These are phyloP conservation scores for Hymenoscyphus repandus DNA, from an alignment of 2,329 filamentous ascomycete genomes.

Conservation along the genomic window DNA sequence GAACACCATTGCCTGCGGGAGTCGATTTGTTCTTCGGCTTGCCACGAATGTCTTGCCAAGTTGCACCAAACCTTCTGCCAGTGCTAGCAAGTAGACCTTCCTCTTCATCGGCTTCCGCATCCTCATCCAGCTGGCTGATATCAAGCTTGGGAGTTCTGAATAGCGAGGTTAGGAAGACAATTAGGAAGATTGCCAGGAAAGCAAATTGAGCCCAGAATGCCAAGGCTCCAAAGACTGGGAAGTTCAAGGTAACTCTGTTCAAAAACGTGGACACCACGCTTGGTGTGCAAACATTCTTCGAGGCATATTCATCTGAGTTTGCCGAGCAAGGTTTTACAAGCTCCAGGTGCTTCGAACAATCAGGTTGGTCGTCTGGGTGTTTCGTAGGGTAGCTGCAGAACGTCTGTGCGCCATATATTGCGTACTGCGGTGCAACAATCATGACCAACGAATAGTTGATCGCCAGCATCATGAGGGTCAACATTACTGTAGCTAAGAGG, in stretches of 20 bases:
- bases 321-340: constrained; percentile 81
- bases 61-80: constrained; percentile 73
- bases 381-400: constrained; percentile 73
- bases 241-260: constrained; percentile 87
- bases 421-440: constrained; percentile 93
- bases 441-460: constrained; percentile 91
- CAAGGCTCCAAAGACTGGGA: constrained; percentile 89
- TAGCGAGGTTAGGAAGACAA: constrained; percentile 73
- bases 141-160: constrained; percentile 77
- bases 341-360: constrained; percentile 67
- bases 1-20: constrained; percentile 18
- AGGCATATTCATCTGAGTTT: constrained; percentile 61
- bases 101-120: constrained; percentile 87
- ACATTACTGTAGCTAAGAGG: constrained; percentile 82
- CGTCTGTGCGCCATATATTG: constrained; percentile 89
- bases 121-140: constrained; percentile 74
- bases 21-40: constrained; percentile 21
- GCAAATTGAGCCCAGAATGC: constrained; percentile 95
- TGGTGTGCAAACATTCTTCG: constrained; percentile 80
- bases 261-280: constrained; percentile 89
- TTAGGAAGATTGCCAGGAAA: constrained; percentile 77
- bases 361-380: constrained; percentile 59
- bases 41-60: constrained; percentile 79
- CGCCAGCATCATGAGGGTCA: constrained; percentile 83
- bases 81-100: constrained; percentile 85